These are phyloP conservation scores for Lentinula edodes DNA, from an alignment of 768 basidiomycete species.

Conservation along the genomic window DNA sequence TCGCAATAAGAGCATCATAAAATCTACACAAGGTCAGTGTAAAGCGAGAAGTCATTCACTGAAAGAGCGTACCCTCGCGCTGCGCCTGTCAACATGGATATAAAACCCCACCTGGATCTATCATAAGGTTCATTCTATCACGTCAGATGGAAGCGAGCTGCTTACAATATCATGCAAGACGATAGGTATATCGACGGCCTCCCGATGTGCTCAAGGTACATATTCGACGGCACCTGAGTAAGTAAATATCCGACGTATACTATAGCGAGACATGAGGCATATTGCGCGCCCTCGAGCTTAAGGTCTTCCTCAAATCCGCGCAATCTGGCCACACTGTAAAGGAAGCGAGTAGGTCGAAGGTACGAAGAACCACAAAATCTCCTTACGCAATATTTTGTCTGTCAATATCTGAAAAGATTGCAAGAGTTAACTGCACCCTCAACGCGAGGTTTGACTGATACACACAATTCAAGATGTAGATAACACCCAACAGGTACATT, in stretches of 20 bases:
- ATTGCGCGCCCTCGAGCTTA: conserved; percentile 54
- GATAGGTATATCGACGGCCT: conserved; percentile 67
- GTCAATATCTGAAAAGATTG: conserved; percentile 44
- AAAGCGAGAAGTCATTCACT: background rate
- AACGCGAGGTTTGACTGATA: conserved; percentile 29
- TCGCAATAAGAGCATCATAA: conserved; percentile 67
- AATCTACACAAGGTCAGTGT: conserved; percentile 26
- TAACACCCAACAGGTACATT: conserved; percentile 42
- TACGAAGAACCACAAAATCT: background rate
- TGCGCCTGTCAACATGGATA: background rate
- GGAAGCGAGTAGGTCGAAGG: background rate
- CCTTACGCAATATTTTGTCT: conserved; percentile 64
- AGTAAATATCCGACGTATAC: conserved; percentile 71
- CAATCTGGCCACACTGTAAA: conserved; percentile 59
- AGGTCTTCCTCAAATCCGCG: conserved; percentile 70
- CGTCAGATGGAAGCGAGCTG: conserved; percentile 35
- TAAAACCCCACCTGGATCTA: background rate
- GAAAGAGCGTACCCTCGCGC: background rate
- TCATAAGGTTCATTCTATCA: conserved; percentile 1
- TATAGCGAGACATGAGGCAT: conserved; percentile 61
- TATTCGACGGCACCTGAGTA: conserved; percentile 82
- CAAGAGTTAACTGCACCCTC: background rate
- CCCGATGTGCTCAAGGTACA: conserved; percentile 43
- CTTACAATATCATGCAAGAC: conserved; percentile 55
- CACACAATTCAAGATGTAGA: conserved; percentile 41